These are phyloP conservation scores for Xylona heveae DNA, from an alignment of 495 filamentous ascomycete species.

Conservation along the genomic window DNA sequence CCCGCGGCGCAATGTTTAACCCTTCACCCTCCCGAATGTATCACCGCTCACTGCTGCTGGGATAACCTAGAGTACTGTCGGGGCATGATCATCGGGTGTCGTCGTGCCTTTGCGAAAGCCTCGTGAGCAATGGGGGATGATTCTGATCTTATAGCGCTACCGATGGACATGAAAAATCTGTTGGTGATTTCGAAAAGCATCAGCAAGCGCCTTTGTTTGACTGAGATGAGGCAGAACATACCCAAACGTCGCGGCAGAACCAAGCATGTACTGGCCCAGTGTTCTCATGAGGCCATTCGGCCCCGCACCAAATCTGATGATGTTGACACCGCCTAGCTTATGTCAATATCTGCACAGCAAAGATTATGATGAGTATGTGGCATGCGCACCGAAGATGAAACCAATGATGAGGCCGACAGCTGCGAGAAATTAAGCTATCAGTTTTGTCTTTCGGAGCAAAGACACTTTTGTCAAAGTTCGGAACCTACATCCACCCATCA, in stretches of 20 bases:
- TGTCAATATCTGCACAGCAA: background rate
- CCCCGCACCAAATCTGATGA: constrained; percentile 82
- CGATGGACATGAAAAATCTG: constrained; percentile 98
- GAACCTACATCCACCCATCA: constrained; percentile 89
- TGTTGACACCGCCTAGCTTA: constrained; percentile 60
- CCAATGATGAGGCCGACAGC: constrained; percentile 91
- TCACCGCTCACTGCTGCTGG: constrained; percentile 1
- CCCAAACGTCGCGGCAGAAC: constrained; percentile 95
- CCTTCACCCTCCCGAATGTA: too few relatives aligned
- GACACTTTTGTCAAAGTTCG: background rate
- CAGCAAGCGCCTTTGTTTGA: constrained; percentile 1
- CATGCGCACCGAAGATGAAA: constrained; percentile 70
- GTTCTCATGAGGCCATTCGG: constrained; percentile 85
- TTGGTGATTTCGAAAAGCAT: constrained; percentile 1
- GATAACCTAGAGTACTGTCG: constrained; percentile 17
- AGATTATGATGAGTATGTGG: background rate
- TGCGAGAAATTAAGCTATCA: constrained; percentile 23
- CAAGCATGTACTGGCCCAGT: constrained; percentile 89
- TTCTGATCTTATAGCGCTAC: constrained; percentile 83
- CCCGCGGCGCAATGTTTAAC: too few relatives aligned
- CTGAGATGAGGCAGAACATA: constrained; percentile 21
- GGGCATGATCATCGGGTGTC: constrained; percentile 40
- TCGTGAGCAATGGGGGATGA: constrained; percentile 39
- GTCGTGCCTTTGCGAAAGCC: constrained; percentile 35
- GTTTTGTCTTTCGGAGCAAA: too few relatives aligned